A percentile compares a stretch with the other conserved stretches of the same genome.
These are phyloP conservation scores for Apiotrichum gamsii DNA, from an alignment of 1,284 basidiomycete species.

Conservation along the genomic window DNA sequence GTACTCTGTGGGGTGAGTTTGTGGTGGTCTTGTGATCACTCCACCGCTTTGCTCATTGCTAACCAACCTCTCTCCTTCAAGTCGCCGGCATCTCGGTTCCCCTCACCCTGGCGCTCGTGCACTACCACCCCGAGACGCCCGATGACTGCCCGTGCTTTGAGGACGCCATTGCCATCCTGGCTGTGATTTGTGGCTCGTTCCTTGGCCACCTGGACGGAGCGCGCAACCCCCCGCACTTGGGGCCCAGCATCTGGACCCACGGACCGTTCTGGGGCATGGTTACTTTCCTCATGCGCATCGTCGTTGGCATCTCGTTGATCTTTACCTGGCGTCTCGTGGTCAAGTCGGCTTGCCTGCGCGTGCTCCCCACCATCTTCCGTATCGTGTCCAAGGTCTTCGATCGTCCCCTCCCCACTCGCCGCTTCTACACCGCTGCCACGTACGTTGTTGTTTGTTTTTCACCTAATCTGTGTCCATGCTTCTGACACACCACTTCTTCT, in stretches of 20 bases:
- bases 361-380: conserved; percentile 74
- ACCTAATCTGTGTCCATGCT: background rate
- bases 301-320: conserved; percentile 56
- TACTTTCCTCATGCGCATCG: conserved; percentile 58
- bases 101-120: conserved; percentile 64
- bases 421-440: conserved; percentile 82
- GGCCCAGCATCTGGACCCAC: conserved; percentile 4
- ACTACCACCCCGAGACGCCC: conserved; percentile 84
- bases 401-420: conserved; percentile 65
- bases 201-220: conserved; percentile 59
- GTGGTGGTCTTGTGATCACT: background rate
- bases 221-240: conserved; percentile 2
- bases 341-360: conserved; percentile 64
- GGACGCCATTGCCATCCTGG: conserved; percentile 87
- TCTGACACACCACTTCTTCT: background rate
- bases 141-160: conserved; percentile 98
- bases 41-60: too few relatives aligned
- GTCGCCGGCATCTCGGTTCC: conserved; percentile 66
- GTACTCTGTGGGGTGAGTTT: conserved; percentile 54
- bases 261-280: conserved; percentile 5
- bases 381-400: conserved; percentile 53
- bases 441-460: conserved; percentile 35
- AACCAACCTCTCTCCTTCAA: conserved; percentile 19
- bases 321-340: conserved; percentile 79
- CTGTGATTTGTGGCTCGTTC: conserved; percentile 72